phyloP scores from a whole-genome alignment of 257 asterid genomes.

The Capsicum pubescens region DNA sequence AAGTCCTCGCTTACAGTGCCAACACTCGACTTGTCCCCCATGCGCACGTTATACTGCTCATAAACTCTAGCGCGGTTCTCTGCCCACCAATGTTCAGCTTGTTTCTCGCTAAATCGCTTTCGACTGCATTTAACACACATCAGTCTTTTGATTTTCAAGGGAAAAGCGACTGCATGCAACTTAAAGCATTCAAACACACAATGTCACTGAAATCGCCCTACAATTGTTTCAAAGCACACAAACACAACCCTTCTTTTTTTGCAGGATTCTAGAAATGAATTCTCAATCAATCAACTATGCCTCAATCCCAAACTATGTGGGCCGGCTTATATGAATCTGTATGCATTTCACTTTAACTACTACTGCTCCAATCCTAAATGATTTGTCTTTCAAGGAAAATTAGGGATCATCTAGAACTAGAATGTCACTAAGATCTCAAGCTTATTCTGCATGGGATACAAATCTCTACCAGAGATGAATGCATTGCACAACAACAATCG shows the following conservation, averaged over 20 bases:
- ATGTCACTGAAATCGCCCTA: neutral
- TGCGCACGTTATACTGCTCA: slow-evolving; percentile 63
- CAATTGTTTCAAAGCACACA: neutral
- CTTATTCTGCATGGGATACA: slow-evolving; percentile 11
- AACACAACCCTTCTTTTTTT: neutral
- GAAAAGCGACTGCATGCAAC: neutral
- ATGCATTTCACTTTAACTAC: slow-evolving; percentile 8
- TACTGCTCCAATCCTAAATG: neutral
- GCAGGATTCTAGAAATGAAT: neutral
- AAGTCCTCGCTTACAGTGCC: slow-evolving; percentile 64
- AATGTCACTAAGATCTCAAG: slow-evolving; percentile 2
- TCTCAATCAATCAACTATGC: slow-evolving; percentile 14
- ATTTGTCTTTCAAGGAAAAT: neutral
- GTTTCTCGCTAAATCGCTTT: slow-evolving; percentile 62
- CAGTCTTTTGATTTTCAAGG: slow-evolving; percentile 25
- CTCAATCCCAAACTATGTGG: slow-evolving; percentile 24
- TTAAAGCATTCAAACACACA: slow-evolving; percentile 1
- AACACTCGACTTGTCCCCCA: slow-evolving; percentile 57
- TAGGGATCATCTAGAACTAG: slow-evolving; percentile 14
- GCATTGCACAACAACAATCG: neutral
- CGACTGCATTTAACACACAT: slow-evolving; percentile 73
- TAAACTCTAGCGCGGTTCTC: slow-evolving; percentile 67
- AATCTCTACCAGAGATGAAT: neutral
- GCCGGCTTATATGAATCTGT: neutral
- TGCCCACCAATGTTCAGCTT: slow-evolving; percentile 71